phyloP scores from a whole-genome alignment of 371 early-diverging fungal genomes.

The Rhizopus microsporus region DNA sequence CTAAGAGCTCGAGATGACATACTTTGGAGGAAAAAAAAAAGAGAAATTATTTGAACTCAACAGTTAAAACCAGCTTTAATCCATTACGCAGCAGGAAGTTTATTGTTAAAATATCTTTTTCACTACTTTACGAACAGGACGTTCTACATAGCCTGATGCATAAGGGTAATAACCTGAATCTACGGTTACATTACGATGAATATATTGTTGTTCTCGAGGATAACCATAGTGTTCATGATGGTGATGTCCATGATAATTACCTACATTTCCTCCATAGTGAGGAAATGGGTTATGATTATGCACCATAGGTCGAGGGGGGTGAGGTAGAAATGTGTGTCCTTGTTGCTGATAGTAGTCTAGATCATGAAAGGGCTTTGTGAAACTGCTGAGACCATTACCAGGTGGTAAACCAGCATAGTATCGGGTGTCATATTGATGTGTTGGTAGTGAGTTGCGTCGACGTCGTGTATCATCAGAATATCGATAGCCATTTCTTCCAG shows the following conservation, averaged over 20 bases:
- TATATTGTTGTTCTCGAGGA: not conserved
- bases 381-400: not conserved
- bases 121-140: too few species aligned
- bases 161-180: not conserved
- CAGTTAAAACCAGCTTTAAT: too few species aligned
- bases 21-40: not conserved
- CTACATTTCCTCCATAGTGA: not conserved
- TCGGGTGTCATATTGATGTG: not conserved
- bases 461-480: not conserved
- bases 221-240: not conserved
- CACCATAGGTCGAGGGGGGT: not conserved
- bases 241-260: not conserved
- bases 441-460: not conserved
- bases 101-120: too few species aligned
- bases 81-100: too few species aligned
- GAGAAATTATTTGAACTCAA: not conserved
- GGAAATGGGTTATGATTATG: not conserved
- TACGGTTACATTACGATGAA: not conserved
- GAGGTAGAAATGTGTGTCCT: not conserved
- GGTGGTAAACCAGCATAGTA: not conserved
- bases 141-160: too few species aligned
- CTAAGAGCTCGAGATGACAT: slow-evolving; percentile 53
- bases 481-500: too few species aligned
- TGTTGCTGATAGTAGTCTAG: not conserved
- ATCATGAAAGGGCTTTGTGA: not conserved